Base-by-base conservation (phyloP, 2,329 filamentous ascomycete species). In the Talaromyces amestolkiae region DNA sequence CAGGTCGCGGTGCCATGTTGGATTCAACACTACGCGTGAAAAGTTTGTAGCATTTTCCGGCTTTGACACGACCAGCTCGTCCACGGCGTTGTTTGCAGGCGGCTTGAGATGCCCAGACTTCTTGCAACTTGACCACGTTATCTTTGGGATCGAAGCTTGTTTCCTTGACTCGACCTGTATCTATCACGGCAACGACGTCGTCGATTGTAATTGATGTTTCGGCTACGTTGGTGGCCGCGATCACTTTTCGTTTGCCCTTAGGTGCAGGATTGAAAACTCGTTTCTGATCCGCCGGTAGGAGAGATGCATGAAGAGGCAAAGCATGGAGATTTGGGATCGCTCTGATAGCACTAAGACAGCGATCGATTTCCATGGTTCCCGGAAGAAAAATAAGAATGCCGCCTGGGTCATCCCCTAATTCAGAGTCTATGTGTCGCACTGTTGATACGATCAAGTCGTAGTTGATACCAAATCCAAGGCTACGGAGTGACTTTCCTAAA, bases 141-240 rank as follows among this genome's bases (percentile, higher is more conserved):
- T 90, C 96, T 68, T 90, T 86, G 0, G 92, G 87, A 75, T 98
- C 95, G 72, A 93, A 98, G 74, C 91, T 94, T 0, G 93, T 99
- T 78, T 99, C 94, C 75, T 99, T 99, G 66, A 99, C 95, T 62
- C 92, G 89, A 33, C 95, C 95, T 11, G 91, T 95, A 76, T 99
- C 95, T 68, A 99, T 94, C 54, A 99, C 95, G 2, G 92, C 94
- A 2, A 98, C 91, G 62, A 99, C 91, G 74, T 99, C 95, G 74
- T 97, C 93, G 67, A 99, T 99, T 0, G 95, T 99, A 75, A 99
- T 98, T 2, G 95, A 98, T 0, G 95, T 99, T 77, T 99, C 95
- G 1, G 95, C 95, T 2, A 99, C 94, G 72, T 99, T 99, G 53
- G 95, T 99, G 0, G 95, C 92, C 7, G 94, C 91, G 39, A 99